phyloP scores from a whole-genome alignment of 768 basidiomycete genomes.

The Pseudohyphozyma bogoriensis region DNA sequence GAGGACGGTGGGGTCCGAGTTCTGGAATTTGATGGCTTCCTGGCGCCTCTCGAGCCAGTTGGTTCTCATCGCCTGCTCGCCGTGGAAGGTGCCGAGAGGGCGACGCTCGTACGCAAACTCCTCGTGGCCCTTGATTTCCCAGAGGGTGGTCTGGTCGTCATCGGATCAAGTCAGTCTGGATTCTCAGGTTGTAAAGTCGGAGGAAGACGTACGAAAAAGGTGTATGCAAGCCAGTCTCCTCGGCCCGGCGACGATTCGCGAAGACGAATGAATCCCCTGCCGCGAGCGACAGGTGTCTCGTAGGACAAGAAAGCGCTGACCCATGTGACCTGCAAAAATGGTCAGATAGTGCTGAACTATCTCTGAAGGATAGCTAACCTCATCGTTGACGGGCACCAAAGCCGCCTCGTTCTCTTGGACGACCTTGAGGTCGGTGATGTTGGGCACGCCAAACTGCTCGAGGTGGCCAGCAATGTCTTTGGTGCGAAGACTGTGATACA shows the following conservation, averaged over 20 bases:
- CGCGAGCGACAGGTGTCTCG: constrained; percentile 28
- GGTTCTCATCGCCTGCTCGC: constrained; percentile 5
- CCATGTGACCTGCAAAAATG: constrained; percentile 22
- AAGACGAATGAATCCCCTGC: constrained; percentile 30
- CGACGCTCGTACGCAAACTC: constrained; percentile 19
- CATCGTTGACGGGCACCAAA: neutral
- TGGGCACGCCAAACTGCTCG: constrained; percentile 23
- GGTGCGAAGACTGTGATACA: neutral
- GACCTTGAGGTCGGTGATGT: constrained; percentile 15
- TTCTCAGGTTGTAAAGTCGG: neutral
- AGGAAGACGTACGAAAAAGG: constrained; percentile 28
- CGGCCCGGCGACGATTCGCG: constrained; percentile 17
- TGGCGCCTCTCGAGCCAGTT: constrained; percentile 48
- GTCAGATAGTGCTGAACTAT: neutral
- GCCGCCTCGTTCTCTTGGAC: constrained; percentile 17
- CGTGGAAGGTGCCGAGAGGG: constrained; percentile 31
- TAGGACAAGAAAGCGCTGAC: constrained; percentile 29
- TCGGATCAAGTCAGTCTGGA: neutral
- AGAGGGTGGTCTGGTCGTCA: constrained; percentile 7
- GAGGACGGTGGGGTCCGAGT: constrained; percentile 50
- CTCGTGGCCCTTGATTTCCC: constrained; percentile 33
- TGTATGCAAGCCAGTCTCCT: constrained; percentile 28
- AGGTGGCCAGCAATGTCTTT: constrained; percentile 27
- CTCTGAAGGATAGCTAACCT: neutral
- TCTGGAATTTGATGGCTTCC: constrained; percentile 44